These are phyloP conservation scores for Penicillium sp. DNA, from an alignment of 2,329 filamentous ascomycete genomes.

Conservation along the genomic window DNA sequence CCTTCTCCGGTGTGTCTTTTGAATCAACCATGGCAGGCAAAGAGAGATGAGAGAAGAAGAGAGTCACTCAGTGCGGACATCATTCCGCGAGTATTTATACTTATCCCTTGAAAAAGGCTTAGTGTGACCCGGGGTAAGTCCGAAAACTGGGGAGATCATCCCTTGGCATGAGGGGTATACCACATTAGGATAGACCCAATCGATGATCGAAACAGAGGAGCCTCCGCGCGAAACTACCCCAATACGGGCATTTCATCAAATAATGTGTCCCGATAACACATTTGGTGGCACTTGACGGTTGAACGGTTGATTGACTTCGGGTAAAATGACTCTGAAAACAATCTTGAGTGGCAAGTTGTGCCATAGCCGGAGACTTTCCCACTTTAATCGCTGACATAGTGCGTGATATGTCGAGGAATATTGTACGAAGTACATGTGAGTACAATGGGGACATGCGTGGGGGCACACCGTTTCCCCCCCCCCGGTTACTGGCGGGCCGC, in stretches of 20 bases:
- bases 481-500: neutral
- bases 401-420: neutral
- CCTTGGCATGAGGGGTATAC: conserved; percentile 8
- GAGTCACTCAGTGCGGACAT: neutral
- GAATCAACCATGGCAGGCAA: conserved; percentile 10
- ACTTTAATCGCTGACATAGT: neutral
- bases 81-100: conserved; percentile 1
- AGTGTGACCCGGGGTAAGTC: neutral
- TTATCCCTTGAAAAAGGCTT: neutral
- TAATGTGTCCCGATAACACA: neutral
- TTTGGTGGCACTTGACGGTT: neutral
- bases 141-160: conserved; percentile 1
- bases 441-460: neutral
- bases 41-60: neutral
- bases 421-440: neutral
- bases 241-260: neutral
- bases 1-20: conserved; percentile 10
- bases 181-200: neutral
- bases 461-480: neutral
- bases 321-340: neutral
- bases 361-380: neutral
- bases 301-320: neutral
- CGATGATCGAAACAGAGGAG: conserved; percentile 3
- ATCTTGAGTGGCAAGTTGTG: neutral
- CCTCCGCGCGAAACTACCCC: neutral